Conservation (phyloP, 2,329 filamentous ascomycete genomes). For the Aspergillus glaucus region DNA sequence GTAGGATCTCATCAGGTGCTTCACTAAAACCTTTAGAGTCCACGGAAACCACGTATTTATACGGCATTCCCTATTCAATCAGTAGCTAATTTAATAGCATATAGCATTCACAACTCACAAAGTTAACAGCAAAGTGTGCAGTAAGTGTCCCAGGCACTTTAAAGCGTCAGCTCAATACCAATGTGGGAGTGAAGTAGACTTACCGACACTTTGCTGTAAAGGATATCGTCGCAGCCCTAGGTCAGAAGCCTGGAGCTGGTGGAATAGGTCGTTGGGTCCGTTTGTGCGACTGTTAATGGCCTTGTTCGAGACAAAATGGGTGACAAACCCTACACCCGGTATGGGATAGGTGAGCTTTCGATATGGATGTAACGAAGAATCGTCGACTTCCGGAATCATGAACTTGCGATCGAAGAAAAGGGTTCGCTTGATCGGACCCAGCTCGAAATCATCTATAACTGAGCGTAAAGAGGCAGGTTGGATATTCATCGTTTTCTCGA, state of each 20-base stretch:
- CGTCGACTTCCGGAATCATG: conserved; percentile 23
- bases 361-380: conserved; percentile 23
- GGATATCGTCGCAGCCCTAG: conserved; percentile 43
- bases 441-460: conserved; percentile 26
- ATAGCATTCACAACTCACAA: conserved; percentile 24
- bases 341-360: conserved; percentile 29
- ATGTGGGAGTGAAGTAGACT: conserved; percentile 9
- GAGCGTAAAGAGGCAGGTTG: conserved; percentile 24
- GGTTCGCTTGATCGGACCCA: conserved; percentile 21
- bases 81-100: neutral
- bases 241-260: conserved; percentile 39
- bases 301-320: conserved; percentile 53
- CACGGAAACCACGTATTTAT: conserved; percentile 52
- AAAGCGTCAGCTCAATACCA: neutral
- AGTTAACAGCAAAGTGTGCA: conserved; percentile 46
- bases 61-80: conserved; percentile 47
- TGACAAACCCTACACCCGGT: conserved; percentile 40
- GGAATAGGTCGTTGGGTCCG: conserved; percentile 59
- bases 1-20: conserved; percentile 37
- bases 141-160: conserved; percentile 35
- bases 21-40: conserved; percentile 38
- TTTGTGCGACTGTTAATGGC: conserved; percentile 44
- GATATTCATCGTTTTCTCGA: conserved; percentile 27
- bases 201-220: conserved; percentile 27
- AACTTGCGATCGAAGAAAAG: conserved; percentile 21